Conservation (phyloP, 176 grass and related monocot genomes). For the Paspalum notatum region DNA sequence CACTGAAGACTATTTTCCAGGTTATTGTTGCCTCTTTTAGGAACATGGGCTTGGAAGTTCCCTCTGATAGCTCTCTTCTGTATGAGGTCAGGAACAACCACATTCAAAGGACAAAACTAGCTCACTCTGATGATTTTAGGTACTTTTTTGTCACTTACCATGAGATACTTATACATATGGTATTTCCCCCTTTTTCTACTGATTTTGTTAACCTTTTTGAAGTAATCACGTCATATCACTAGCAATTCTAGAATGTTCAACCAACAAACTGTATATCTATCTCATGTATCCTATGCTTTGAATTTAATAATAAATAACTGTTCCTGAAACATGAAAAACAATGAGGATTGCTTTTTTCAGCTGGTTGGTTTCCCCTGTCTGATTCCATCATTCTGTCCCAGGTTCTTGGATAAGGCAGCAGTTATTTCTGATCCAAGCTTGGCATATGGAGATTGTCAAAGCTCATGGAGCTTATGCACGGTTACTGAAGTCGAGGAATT, state of each 20-base stretch:
- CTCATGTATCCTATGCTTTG: constrained; percentile 20
- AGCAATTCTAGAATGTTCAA: not conserved
- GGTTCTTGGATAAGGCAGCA: constrained; percentile 84
- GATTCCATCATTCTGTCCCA: constrained; percentile 35
- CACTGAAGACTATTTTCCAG: constrained; percentile 54
- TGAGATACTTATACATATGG: not conserved
- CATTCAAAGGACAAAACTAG: constrained; percentile 35
- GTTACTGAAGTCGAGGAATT: constrained; percentile 82
- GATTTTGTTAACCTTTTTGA: not conserved
- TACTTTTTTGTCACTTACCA: constrained; percentile 30
- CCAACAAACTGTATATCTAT: not conserved
- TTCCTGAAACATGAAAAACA: not conserved
- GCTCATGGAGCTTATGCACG: constrained; percentile 60
- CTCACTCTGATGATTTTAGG: constrained; percentile 65
- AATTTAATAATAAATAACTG: not conserved
- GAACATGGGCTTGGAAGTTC: constrained; percentile 48
- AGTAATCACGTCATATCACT: not conserved
- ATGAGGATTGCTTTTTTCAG: constrained; percentile 7
- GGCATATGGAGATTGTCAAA: constrained; percentile 15
- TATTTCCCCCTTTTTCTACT: not conserved
- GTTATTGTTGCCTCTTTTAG: constrained; percentile 58
- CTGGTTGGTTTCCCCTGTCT: not conserved
- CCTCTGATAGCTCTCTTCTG: constrained; percentile 49
- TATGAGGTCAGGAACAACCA: constrained; percentile 49
- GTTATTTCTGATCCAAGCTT: constrained; percentile 58